Conservation (phyloP, 2,329 filamentous ascomycete species). For the Pyrenochaeta sp. region DNA sequence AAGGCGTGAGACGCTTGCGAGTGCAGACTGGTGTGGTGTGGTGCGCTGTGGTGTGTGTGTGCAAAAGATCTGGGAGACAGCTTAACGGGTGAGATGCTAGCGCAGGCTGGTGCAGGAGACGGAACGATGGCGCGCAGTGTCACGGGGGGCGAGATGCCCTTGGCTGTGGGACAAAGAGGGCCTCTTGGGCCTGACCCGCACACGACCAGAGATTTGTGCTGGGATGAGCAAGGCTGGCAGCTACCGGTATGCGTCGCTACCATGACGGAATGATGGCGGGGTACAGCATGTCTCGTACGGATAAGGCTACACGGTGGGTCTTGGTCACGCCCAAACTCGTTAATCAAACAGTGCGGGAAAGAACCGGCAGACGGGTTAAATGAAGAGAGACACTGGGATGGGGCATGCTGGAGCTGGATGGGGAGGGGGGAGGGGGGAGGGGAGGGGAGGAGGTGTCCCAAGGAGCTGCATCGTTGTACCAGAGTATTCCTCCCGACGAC, state of each 20-base stretch:
- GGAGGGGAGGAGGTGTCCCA: conserved; percentile 7
- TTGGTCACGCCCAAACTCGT: neutral
- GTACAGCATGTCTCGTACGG: conserved; percentile 14
- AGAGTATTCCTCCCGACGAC: no score
- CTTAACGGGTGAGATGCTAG: conserved; percentile 32
- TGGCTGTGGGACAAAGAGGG: no score
- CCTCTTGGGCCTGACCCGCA: no score
- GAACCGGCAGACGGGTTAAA: conserved; percentile 32
- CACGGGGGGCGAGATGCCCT: neutral
- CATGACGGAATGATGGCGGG: conserved; percentile 20
- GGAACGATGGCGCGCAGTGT: neutral
- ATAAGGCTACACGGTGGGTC: conserved; percentile 12
- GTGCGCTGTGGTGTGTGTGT: no score
- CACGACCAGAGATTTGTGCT: no score
- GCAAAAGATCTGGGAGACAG: conserved; percentile 16
- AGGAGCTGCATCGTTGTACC: conserved; percentile 3
- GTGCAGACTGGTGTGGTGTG: no score
- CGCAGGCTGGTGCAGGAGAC: conserved; percentile 17
- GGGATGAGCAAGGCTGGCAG: conserved; percentile 4
- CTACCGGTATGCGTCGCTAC: conserved; percentile 3
- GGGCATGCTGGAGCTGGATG: conserved; percentile 10
- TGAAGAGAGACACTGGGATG: conserved; percentile 12
- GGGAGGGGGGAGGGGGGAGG: no score
- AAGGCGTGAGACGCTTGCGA: conserved; percentile 12
- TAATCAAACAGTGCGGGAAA: conserved; percentile 31